Conservation (phyloP, 192 early-diverging fungal species). For the Coemansia sp. region DNA sequence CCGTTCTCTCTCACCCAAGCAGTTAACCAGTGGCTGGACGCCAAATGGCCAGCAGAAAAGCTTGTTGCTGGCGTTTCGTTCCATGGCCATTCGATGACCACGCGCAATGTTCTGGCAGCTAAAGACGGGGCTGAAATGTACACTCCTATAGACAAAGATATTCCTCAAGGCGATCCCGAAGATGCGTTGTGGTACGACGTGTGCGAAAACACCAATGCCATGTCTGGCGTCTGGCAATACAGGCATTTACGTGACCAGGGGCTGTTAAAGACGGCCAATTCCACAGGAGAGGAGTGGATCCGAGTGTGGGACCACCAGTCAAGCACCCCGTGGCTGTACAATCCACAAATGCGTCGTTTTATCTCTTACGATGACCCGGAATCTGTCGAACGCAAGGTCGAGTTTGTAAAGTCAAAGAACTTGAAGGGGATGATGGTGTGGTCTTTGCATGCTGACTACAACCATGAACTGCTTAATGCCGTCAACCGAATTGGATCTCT, state of each 20-base stretch:
- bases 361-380: conserved; percentile 78
- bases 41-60: conserved; percentile 63
- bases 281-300: conserved; percentile 56
- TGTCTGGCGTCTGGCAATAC: conserved; percentile 66
- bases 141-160: conserved; percentile 30
- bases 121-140: conserved; percentile 49
- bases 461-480: conserved; percentile 56
- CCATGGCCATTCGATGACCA: conserved; percentile 57
- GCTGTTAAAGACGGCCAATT: conserved; percentile 38
- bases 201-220: conserved; percentile 40
- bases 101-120: conserved; percentile 41
- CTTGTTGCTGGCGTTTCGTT: conserved; percentile 62
- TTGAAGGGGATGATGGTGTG: conserved; percentile 71
- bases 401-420: conserved; percentile 48
- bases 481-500: conserved; percentile 31
- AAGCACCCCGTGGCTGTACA: conserved; percentile 59
- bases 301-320: conserved; percentile 56
- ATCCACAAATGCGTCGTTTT: conserved; percentile 59
- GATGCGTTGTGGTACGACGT: conserved; percentile 51
- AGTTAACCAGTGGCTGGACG: conserved; percentile 56
- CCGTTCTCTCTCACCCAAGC: conserved; percentile 48
- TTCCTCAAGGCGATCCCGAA: conserved; percentile 58
- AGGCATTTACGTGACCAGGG: conserved; percentile 58
- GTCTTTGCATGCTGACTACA: conserved; percentile 47
- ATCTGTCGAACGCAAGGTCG: conserved; percentile 63